Percentiles rank a stretch among this genome's conserved stretches.
Evolutionary conservation across 805 yeast genomes (phyloP).

Genomic region (Candida corydali): DNA sequence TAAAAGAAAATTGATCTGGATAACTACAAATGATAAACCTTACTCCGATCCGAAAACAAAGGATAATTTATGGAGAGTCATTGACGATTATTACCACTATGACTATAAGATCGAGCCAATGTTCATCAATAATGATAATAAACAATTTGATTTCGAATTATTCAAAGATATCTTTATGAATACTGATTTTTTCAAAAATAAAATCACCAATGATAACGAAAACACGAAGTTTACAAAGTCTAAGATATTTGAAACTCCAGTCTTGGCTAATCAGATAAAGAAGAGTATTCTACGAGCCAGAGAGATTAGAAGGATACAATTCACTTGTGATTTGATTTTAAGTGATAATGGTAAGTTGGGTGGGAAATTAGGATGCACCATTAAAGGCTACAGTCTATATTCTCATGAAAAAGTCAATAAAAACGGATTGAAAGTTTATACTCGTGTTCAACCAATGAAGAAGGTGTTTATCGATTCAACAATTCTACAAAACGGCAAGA

Average conservation of each 20-base stretch:
- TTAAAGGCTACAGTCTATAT: constrained; percentile 68
- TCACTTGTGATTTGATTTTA: constrained; percentile 57
- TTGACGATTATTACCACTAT: constrained; percentile 56
- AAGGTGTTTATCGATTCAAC: constrained; percentile 48
- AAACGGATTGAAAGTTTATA: constrained; percentile 15
- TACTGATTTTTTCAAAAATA: constrained; percentile 35
- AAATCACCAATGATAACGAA: constrained; percentile 10
- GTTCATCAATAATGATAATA: constrained; percentile 26
- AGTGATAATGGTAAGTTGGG: constrained; percentile 39
- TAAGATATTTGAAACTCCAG: constrained; percentile 14
- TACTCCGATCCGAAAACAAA: constrained; percentile 38
- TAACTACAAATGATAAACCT: constrained; percentile 77
- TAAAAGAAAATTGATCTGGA: constrained; percentile 58
- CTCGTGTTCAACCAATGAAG: constrained; percentile 26
- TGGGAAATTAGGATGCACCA: constrained; percentile 51
- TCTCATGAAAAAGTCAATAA: constrained; percentile 46
- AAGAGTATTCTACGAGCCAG: constrained; percentile 46
- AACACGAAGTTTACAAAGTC: constrained; percentile 11
- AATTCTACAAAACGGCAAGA: constrained; percentile 43
- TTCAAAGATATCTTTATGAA: constrained; percentile 58
- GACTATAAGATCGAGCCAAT: constrained; percentile 61
- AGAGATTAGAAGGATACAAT: constrained; percentile 60
- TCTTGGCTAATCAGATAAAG: constrained; percentile 9
- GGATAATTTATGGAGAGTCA: constrained; percentile 49
- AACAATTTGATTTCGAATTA: constrained; percentile 29